Percentiles rank a stretch among this genome's conserved stretches.
Conservation (phyloP, 2,329 filamentous ascomycete genomes). For the Basipetospora chlamydospora region DNA sequence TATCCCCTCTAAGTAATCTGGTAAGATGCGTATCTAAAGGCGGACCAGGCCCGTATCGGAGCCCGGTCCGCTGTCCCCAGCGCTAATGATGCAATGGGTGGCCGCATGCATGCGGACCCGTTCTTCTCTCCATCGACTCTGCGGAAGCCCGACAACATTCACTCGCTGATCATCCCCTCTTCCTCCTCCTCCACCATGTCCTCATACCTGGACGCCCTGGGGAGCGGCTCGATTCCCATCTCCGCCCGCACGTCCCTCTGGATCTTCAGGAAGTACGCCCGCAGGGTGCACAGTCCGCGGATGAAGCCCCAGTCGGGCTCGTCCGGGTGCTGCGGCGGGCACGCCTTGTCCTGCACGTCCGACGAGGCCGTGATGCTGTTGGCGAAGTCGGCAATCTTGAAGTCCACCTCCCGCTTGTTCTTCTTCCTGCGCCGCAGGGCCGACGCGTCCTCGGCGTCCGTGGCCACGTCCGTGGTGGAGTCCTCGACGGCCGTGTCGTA, state of each 20-base stretch:
- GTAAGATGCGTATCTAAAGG: no score
- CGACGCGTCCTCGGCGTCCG: constrained; percentile 40
- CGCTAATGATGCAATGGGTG: no score
- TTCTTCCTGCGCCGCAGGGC: constrained; percentile 25
- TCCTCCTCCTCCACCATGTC: constrained; percentile 15
- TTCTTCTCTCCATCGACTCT: no score
- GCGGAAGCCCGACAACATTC: no score
- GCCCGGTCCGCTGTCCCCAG: no score
- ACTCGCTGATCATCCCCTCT: constrained; percentile 20
- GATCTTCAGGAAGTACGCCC: constrained; percentile 76
- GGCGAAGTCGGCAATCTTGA: constrained; percentile 97
- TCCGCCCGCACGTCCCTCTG: constrained; percentile 56
- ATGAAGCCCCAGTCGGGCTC: constrained; percentile 83
- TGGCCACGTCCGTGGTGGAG: constrained; percentile 43
- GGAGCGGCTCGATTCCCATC: constrained; percentile 29
- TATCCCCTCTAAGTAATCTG: no score
- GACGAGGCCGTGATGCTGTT: constrained; percentile 92
- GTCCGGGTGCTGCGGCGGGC: constrained; percentile 67
- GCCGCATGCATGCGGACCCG: no score
- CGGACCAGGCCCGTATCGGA: no score
- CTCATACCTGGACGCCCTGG: constrained; percentile 11
- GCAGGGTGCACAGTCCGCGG: constrained; percentile 64
- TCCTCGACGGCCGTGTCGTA: constrained; percentile 39
- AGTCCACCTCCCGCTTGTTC: constrained; percentile 55
- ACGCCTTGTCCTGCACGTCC: constrained; percentile 43